Evolutionary conservation across 805 yeast genomes (phyloP).

Genomic region (Saccharomyces mikatae): DNA sequence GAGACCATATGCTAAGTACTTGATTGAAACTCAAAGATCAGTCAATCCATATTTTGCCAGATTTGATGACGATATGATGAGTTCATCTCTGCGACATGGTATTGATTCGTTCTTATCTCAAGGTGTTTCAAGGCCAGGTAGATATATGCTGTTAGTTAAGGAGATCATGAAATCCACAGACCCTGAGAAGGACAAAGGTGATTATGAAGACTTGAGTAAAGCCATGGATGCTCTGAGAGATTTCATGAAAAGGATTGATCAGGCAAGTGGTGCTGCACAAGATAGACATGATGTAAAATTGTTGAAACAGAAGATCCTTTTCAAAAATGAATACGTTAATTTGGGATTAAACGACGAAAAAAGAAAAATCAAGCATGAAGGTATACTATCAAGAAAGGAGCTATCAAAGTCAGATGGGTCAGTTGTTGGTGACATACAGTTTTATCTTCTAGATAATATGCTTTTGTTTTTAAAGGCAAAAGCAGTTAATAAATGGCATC

Average conservation of each 20-base stretch:
- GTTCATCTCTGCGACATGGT: slow-evolving; percentile 48
- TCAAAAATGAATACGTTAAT: slow-evolving; percentile 78
- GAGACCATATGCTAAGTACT: slow-evolving; percentile 89
- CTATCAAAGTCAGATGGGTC: slow-evolving; percentile 21
- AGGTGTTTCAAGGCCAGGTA: slow-evolving; percentile 92
- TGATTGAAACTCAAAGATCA: slow-evolving; percentile 87
- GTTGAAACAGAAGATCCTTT: slow-evolving; percentile 74
- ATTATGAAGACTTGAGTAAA: slow-evolving; percentile 44
- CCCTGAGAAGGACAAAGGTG: slow-evolving; percentile 53
- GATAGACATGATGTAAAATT: slow-evolving; percentile 86
- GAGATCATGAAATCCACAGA: slow-evolving; percentile 84
- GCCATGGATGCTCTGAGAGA: slow-evolving; percentile 71
- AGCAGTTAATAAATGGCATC: slow-evolving; percentile 81
- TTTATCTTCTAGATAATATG: slow-evolving; percentile 83
- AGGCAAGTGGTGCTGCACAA: slow-evolving; percentile 87
- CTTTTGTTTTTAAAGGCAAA: slow-evolving; percentile 78
- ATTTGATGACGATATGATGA: slow-evolving; percentile 84
- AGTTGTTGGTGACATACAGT: slow-evolving; percentile 61
- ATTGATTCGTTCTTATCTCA: slow-evolving; percentile 88
- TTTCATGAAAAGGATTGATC: slow-evolving; percentile 63
- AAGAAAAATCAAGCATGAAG: slow-evolving; percentile 50
- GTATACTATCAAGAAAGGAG: slow-evolving; percentile 30
- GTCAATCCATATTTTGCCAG: slow-evolving; percentile 87
- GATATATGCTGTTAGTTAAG: slow-evolving; percentile 77
- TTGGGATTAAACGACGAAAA: slow-evolving; percentile 76